Conservation (phyloP, 805 yeast genomes). For the Candida caryicola region DNA sequence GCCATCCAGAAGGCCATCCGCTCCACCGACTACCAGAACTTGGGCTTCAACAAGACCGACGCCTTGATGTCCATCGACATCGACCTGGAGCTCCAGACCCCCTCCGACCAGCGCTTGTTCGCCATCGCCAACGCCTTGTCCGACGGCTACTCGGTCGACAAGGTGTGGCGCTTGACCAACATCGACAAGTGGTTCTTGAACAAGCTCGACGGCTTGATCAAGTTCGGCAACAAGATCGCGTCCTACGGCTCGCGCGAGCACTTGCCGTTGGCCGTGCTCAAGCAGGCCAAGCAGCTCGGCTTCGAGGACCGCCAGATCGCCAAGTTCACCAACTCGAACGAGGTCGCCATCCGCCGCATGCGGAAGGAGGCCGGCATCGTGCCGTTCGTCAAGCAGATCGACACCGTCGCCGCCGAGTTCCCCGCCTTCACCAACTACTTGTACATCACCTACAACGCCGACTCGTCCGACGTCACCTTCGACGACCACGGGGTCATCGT, state of each 20-base stretch:
- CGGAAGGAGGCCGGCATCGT: conserved; percentile 83
- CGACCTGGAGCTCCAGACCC: conserved; percentile 90
- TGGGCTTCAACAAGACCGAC: conserved; percentile 84
- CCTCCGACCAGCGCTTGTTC: conserved; percentile 94
- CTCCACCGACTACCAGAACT: conserved; percentile 91
- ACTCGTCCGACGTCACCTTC: conserved; percentile 79
- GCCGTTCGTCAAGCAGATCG: conserved; percentile 95
- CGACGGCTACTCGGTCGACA: conserved; percentile 86
- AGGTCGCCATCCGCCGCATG: conserved; percentile 85
- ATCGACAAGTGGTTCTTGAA: conserved; percentile 96
- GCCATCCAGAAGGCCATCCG: conserved; percentile 97
- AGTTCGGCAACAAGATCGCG: conserved; percentile 62
- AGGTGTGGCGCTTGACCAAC: conserved; percentile 85
- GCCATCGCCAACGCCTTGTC: conserved; percentile 94
- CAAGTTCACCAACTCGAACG: conserved; percentile 80
- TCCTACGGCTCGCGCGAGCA: conserved; percentile 56
- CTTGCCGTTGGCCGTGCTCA: conserved; percentile 60
- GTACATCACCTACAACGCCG: conserved; percentile 93
- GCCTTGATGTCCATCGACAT: conserved; percentile 89
- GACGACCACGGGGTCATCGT: conserved; percentile 94
- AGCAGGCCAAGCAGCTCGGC: conserved; percentile 93
- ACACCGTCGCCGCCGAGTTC: conserved; percentile 98
- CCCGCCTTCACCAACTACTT: conserved; percentile 94
- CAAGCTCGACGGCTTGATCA: conserved; percentile 74
- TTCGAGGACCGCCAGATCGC: conserved; percentile 97